Evolutionary conservation across 2,329 filamentous ascomycete genomes (phyloP).

Genomic region (Cercospora berteroae): DNA sequence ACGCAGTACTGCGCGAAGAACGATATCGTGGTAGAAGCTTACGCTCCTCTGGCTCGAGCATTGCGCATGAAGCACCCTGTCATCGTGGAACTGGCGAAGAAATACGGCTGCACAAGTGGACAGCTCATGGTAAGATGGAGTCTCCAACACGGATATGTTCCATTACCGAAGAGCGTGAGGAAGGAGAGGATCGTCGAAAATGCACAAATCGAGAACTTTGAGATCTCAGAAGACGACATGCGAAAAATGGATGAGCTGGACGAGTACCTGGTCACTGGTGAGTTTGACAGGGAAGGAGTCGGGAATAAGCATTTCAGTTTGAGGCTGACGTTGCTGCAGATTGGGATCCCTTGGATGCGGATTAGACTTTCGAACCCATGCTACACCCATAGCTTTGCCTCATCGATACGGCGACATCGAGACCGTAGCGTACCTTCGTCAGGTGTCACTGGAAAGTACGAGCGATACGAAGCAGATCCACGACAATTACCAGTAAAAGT

Average conservation of each 20-base stretch:
- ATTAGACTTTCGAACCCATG: background rate
- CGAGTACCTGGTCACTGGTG: constrained; percentile 70
- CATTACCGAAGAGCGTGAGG: constrained; percentile 69
- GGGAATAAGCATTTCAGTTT: background rate
- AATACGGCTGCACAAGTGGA: constrained; percentile 68
- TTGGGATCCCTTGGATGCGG: constrained; percentile 38
- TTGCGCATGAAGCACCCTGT: constrained; percentile 67
- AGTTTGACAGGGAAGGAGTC: constrained; percentile 40
- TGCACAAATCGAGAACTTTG: constrained; percentile 58
- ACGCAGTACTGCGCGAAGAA: constrained; percentile 64
- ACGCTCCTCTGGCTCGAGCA: constrained; percentile 72
- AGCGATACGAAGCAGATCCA: background rate
- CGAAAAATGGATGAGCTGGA: constrained; percentile 62
- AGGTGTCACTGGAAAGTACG: background rate
- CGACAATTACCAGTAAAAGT: background rate
- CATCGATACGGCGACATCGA: background rate
- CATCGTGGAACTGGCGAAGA: constrained; percentile 61
- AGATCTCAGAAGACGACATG: constrained; percentile 64
- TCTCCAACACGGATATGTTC: constrained; percentile 70
- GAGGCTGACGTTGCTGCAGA: constrained; percentile 23
- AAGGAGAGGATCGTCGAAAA: constrained; percentile 65
- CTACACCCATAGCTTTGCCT: background rate
- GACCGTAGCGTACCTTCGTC: background rate
- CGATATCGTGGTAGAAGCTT: constrained; percentile 71
- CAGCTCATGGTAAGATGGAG: constrained; percentile 78